These are phyloP conservation scores for Alternaria postmessia DNA, from an alignment of 2,329 filamentous ascomycete species.

Conservation along the genomic window DNA sequence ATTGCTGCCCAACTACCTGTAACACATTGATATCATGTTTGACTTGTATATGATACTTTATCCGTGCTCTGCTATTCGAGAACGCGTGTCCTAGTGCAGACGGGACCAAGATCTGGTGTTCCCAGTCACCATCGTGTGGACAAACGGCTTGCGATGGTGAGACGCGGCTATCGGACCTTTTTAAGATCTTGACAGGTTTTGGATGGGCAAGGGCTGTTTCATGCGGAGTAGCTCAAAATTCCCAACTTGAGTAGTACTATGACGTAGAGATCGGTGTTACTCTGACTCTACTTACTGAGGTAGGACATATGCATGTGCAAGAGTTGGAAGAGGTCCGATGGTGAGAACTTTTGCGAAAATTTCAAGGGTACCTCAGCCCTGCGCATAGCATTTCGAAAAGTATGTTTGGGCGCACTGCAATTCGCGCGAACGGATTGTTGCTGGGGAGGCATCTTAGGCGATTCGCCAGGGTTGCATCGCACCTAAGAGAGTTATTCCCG, in stretches of 20 bases:
- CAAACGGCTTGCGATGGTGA: constrained; percentile 1
- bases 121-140: background rate
- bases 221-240: background rate
- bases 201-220: background rate
- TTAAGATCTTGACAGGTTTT: constrained; percentile 2
- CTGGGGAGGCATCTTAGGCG: background rate
- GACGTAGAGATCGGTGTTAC: background rate
- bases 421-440: background rate
- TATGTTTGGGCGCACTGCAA: background rate
- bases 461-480: background rate
- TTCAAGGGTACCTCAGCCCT: background rate
- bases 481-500: background rate
- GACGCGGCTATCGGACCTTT: constrained; percentile 4
- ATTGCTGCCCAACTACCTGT: background rate
- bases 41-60: background rate
- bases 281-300: background rate
- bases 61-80: background rate
- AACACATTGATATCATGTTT: background rate
- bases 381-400: background rate
- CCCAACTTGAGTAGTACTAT: background rate
- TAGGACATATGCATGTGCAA: background rate
- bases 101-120: background rate
- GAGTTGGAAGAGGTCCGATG: background rate
- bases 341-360: background rate
- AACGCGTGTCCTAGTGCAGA: background rate